Percentiles rank a stretch among this genome's conserved stretches.
Conservation (phyloP, 768 basidiomycete species). For the Pulveroboletus sp. region DNA sequence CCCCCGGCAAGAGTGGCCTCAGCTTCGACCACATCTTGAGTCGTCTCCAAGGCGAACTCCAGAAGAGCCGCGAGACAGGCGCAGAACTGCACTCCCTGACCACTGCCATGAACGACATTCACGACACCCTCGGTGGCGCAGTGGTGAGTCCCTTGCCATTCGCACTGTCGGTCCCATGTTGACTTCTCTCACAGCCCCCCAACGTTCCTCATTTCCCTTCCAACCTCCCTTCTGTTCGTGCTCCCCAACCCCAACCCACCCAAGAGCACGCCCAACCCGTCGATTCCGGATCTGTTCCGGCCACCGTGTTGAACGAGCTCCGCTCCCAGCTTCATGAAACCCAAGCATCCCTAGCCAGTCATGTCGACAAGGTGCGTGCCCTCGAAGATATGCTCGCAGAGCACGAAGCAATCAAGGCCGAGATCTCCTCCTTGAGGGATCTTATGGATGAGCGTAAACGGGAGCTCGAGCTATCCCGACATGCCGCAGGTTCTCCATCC, state of each 20-base stretch:
- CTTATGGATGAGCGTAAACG: slow-evolving; percentile 64
- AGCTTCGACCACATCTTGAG: slow-evolving; percentile 90
- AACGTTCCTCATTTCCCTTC: slow-evolving; percentile 62
- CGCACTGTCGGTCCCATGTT: not conserved
- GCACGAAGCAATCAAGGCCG: slow-evolving; percentile 78
- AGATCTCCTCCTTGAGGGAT: slow-evolving; percentile 69
- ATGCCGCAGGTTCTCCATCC: slow-evolving; percentile 21
- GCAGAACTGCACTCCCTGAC: slow-evolving; percentile 76
- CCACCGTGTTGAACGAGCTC: slow-evolving; percentile 49
- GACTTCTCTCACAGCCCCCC: slow-evolving; percentile 43
- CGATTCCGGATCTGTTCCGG: slow-evolving; percentile 25
- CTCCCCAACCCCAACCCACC: slow-evolving; percentile 24
- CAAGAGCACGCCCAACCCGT: slow-evolving; percentile 29
- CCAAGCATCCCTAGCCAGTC: slow-evolving; percentile 67
- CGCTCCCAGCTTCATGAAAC: slow-evolving; percentile 84
- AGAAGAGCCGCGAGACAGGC: slow-evolving; percentile 92
- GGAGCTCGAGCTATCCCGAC: slow-evolving; percentile 38
- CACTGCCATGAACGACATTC: slow-evolving; percentile 82
- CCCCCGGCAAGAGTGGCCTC: slow-evolving; percentile 79
- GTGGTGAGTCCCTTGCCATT: slow-evolving; percentile 46
- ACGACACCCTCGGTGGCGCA: slow-evolving; percentile 83
- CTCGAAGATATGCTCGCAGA: slow-evolving; percentile 80
- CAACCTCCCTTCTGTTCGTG: slow-evolving; percentile 62
- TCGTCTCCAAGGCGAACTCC: slow-evolving; percentile 88
- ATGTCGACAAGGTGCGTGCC: slow-evolving; percentile 79